Evolutionary conservation across 768 basidiomycete species (phyloP).

Genomic region (Cyathus striatus): DNA sequence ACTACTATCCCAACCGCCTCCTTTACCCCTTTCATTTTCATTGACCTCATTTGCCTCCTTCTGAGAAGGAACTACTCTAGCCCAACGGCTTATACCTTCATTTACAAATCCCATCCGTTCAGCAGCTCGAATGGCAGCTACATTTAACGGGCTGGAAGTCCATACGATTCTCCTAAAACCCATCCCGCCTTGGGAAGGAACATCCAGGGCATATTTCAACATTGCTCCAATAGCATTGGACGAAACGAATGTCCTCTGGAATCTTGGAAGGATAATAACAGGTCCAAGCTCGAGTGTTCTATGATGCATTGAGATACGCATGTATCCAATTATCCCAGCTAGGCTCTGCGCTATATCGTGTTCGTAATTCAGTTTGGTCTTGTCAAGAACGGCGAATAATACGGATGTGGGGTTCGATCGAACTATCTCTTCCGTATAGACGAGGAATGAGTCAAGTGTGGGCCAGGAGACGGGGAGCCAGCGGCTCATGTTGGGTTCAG

Average conservation of each 20-base stretch:
- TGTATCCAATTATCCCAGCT: slow-evolving; percentile 46
- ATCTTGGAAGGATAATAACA: slow-evolving; percentile 40
- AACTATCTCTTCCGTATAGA: slow-evolving; percentile 19
- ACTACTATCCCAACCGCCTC: slow-evolving; percentile 31
- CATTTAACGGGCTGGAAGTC: slow-evolving; percentile 41
- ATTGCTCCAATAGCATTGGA: slow-evolving; percentile 37
- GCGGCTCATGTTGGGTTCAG: slow-evolving; percentile 23
- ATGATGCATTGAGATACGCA: slow-evolving; percentile 25
- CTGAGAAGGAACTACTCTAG: slow-evolving; percentile 30
- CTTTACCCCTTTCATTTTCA: slow-evolving; percentile 19
- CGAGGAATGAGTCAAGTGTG: slow-evolving; percentile 21
- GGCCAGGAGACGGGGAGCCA: slow-evolving; percentile 36
- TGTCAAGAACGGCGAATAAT: slow-evolving; percentile 45
- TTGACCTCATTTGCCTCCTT: slow-evolving; percentile 23
- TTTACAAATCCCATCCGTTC: slow-evolving; percentile 46
- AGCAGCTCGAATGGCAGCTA: slow-evolving; percentile 38
- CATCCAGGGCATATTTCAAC: slow-evolving; percentile 32
- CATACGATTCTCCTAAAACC: slow-evolving; percentile 53
- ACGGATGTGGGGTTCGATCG: slow-evolving; percentile 17
- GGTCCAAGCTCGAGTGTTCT: slow-evolving; percentile 43
- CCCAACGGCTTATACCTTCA: slow-evolving; percentile 47
- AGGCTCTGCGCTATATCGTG: slow-evolving; percentile 17
- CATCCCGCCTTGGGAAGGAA: slow-evolving; percentile 37
- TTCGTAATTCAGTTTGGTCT: slow-evolving; percentile 31
- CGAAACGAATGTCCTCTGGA: slow-evolving; percentile 44